Evolutionary conservation across 352 stramenopile genomes (phyloP), one percentile per base, ranked within the genome.

Genomic region (Phytophthora rubi): DNA sequence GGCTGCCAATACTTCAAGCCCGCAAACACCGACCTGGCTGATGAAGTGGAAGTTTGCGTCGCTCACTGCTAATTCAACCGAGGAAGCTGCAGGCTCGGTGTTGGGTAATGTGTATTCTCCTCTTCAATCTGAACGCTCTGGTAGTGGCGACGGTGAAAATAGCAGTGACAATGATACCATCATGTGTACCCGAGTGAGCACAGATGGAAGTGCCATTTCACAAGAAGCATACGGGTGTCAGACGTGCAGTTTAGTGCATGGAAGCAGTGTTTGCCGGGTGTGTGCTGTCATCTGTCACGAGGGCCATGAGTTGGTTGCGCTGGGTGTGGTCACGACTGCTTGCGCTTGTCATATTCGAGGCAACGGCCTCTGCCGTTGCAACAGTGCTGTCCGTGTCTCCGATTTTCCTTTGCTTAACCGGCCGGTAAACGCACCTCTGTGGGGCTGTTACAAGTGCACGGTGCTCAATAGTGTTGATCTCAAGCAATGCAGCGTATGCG

Each of bases 381-480:
- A 63, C 12, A 74, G 57, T 4, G 63, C 79, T 35, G 67, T 95
- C 1, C 37, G 65, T 60, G 66, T 63, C 3, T 70, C 68, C 16
- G 78, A 91, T 8, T 80, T 79, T 21, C 75, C 80, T 13, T 63
- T 60, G 32, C 62, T 91, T 6, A 73, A 56, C 23, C 68, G 75
- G 3, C 51, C 80, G 12, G 78, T 90, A 13, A 74, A 68, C n/a
- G 77, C 75, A 13, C 54, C 71, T 15, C 68, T 90, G 16, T 97
- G 90, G 90, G 86, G 83, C 48, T 97, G 90, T 61, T 87, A 71
- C 55, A 86, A 91, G 48, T 97, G 89, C 69, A 97, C 89, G 0
- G 85, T 97, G 35, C 80, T 95, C 18, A 97, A 97, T 59, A 70
- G 73, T 5, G 58, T 81, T 8, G 69, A 82, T n/a, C 53, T 79